Conservation (phyloP, 352 stramenopile genomes). For the Phytophthora ramorum region DNA sequence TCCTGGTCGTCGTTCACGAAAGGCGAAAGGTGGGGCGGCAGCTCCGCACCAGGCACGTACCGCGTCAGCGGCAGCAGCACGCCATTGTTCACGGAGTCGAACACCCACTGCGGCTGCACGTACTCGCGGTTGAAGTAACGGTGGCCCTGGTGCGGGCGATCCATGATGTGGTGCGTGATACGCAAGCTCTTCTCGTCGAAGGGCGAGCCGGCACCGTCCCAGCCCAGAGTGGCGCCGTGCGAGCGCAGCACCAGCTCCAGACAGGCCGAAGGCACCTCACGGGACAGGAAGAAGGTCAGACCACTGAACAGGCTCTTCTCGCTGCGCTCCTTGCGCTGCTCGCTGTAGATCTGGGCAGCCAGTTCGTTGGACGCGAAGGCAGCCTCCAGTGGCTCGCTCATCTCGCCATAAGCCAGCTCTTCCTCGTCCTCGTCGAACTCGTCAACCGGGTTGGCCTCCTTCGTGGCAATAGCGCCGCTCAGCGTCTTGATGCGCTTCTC, state of each 20-base stretch:
- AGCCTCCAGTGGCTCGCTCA: slow-evolving; percentile 93
- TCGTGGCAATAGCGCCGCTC: slow-evolving; percentile 40
- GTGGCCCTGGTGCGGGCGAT: slow-evolving; percentile 92
- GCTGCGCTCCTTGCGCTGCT: slow-evolving; percentile 83
- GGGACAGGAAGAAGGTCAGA: slow-evolving; percentile 93
- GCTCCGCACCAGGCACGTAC: slow-evolving; percentile 93
- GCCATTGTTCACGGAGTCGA: slow-evolving; percentile 98
- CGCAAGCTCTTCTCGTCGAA: slow-evolving; percentile 90
- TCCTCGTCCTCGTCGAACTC: slow-evolving; percentile 85
- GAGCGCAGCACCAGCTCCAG: slow-evolving; percentile 96
- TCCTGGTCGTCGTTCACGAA: slow-evolving; percentile 98
- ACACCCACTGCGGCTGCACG: slow-evolving; percentile 99
- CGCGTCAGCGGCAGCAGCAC: slow-evolving; percentile 93
- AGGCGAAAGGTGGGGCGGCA: slow-evolving; percentile 93
- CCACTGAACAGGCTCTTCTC: slow-evolving; percentile 84
- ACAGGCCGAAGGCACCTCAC: slow-evolving; percentile 94
- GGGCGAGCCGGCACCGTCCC: slow-evolving; percentile 94
- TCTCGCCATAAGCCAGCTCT: slow-evolving; percentile 72
- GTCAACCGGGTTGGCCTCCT: slow-evolving; percentile 52
- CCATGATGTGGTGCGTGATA: slow-evolving; percentile 98
- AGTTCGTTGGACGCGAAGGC: slow-evolving; percentile 86
- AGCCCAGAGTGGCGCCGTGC: slow-evolving; percentile 96
- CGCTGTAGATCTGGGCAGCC: slow-evolving; percentile 76
- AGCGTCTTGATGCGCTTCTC: slow-evolving; percentile 89
- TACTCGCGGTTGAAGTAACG: slow-evolving; percentile 95